Base-by-base conservation (phyloP, 441 rosid species). In the Theobroma grandiflorum region DNA sequence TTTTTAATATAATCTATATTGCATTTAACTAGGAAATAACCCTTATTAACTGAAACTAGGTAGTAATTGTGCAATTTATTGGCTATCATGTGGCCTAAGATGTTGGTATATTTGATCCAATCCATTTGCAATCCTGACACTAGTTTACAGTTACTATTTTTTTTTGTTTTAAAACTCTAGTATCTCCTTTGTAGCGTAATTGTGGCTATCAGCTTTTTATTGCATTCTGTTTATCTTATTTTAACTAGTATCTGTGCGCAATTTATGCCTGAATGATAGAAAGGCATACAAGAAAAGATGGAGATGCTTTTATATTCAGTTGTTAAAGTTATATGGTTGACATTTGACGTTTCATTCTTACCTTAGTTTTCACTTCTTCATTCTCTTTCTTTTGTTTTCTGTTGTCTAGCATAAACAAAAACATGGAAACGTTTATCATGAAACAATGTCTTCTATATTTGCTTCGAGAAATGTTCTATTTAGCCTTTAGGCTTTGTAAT, bases 401-500 rank as follows among this genome's bases (percentile, higher is more conserved):
- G 26, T 31, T 61, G 16, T 31, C 37, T 26, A 61, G 6, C 65
- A 26, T 61, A 1, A 14, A 31, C 37, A 26, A 58, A 20, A 26
- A 52, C 40, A 18, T 26, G 20, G 33, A 42, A 43, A 47, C 37
- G n/a, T 82, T 67, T 45, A 57, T n/a, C 55, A 26, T 52, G 53
- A 72, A 31, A n/a, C 63, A 69, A 38, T 55, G 26, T 43, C 43
- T 16, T 63, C 59, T 45, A 16, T 9, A 8, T 37, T 59, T 67
- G 72, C 82, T 59, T n/a, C 33, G n/a, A 16, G 22, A 50, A 59
- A 49, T 72, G 63, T 31, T 52, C 68, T 59, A 18, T 76, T 63
- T 3, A 22, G 43, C 70, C 55, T 26, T 37, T 5, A 8, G 37
- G 45, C 1, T 14, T 49, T 22, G 26, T 31, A 18, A 35, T 40